Evolutionary conservation across 2,329 filamentous ascomycete species (phyloP).

Genomic region (Fusarium sp.): DNA sequence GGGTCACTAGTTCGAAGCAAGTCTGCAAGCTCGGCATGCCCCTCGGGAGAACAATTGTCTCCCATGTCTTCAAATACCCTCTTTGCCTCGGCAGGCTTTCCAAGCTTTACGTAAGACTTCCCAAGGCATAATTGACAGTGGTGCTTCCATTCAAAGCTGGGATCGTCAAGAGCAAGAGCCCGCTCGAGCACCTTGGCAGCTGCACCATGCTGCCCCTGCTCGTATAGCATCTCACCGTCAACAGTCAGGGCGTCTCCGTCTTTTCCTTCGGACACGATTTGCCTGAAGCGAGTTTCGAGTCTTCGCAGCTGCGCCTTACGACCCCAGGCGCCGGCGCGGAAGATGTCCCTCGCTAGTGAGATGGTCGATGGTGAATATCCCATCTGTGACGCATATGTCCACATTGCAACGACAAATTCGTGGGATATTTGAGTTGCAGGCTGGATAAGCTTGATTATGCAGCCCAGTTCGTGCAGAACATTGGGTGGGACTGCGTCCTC

Average conservation of each 20-base stretch:
- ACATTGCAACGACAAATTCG: slow-evolving; percentile 46
- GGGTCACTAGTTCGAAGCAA: slow-evolving; percentile 42
- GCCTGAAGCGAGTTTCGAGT: slow-evolving; percentile 50
- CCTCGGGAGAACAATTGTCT: slow-evolving; percentile 44
- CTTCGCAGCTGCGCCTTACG: slow-evolving; percentile 28
- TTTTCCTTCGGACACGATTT: slow-evolving; percentile 49
- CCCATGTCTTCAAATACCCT: slow-evolving; percentile 42
- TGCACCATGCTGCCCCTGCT: slow-evolving; percentile 42
- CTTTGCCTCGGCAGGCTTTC: slow-evolving; percentile 43
- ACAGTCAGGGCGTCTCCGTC: slow-evolving; percentile 56
- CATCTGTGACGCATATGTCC: slow-evolving; percentile 52
- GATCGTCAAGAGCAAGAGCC: slow-evolving; percentile 42
- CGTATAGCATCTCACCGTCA: slow-evolving; percentile 51
- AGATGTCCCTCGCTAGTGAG: slow-evolving; percentile 45
- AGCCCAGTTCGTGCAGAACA: slow-evolving; percentile 49
- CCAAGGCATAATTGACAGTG: slow-evolving; percentile 49
- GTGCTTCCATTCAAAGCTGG: slow-evolving; percentile 49
- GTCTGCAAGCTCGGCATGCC: slow-evolving; percentile 48
- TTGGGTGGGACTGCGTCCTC: slow-evolving; percentile 39
- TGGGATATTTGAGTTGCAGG: slow-evolving; percentile 9
- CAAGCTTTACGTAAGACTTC: slow-evolving; percentile 44
- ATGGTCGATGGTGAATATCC: slow-evolving; percentile 53
- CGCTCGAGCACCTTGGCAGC: slow-evolving; percentile 43
- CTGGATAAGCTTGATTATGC: slow-evolving; percentile 44
- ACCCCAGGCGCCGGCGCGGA: slow-evolving; percentile 40